These are phyloP conservation scores for Cyanodermella asteris DNA, from an alignment of 2,329 filamentous ascomycete genomes.

Conservation along the genomic window DNA sequence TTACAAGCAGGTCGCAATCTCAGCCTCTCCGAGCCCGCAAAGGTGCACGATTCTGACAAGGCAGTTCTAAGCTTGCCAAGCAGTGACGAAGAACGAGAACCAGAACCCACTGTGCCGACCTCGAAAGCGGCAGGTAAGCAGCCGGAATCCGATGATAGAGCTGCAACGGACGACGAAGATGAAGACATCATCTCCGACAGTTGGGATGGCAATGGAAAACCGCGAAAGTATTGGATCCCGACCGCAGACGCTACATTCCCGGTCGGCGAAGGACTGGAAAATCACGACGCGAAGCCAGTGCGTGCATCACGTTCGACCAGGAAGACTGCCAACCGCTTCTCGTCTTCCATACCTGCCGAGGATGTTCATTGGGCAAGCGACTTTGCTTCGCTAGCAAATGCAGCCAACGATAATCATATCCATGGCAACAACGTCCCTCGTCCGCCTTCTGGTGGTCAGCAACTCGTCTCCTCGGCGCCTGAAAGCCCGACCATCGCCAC, in stretches of 20 bases:
- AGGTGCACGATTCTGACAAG: background rate
- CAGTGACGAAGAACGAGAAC: constrained; percentile 4
- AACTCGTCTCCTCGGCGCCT: too few species aligned
- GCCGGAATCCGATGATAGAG: constrained; percentile 11
- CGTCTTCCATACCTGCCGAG: constrained; percentile 29
- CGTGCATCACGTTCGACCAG: constrained; percentile 22
- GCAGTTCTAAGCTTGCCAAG: too few species aligned
- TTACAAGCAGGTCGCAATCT: too few species aligned
- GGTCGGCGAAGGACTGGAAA: constrained; percentile 32
- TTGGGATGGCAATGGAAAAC: constrained; percentile 31
- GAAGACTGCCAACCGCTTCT: constrained; percentile 19
- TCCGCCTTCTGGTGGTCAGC: constrained; percentile 6
- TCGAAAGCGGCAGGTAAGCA: constrained; percentile 22
- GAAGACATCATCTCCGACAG: constrained; percentile 23
- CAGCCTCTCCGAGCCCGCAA: background rate
- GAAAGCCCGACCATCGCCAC: constrained; percentile 6
- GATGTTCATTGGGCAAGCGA: constrained; percentile 34
- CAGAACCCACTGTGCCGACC: constrained; percentile 3
- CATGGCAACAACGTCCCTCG: constrained; percentile 6
- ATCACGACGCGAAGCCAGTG: constrained; percentile 28
- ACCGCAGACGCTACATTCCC: constrained; percentile 32
- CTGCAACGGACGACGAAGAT: constrained; percentile 11
- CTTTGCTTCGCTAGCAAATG: constrained; percentile 26
- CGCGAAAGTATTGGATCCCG: constrained; percentile 36
- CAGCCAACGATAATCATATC: too few species aligned